These are phyloP conservation scores for Testicularia cyperi DNA, from an alignment of 1,284 basidiomycete species.

Conservation along the genomic window DNA sequence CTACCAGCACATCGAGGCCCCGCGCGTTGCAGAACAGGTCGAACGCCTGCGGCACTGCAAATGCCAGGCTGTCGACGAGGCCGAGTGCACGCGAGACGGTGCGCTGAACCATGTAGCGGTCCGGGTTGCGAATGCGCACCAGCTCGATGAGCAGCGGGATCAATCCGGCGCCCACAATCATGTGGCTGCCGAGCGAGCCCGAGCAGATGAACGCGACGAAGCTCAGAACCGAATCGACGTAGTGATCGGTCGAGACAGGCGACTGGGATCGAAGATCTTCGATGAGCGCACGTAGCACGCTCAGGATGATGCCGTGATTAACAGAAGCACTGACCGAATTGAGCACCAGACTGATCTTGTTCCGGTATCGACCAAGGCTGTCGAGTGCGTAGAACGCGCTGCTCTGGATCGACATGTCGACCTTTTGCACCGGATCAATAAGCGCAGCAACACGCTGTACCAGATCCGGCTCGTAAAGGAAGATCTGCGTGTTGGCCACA, in stretches of 20 bases:
- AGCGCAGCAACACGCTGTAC: constrained; percentile 48
- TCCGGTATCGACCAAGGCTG: constrained; percentile 80
- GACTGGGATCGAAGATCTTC: constrained; percentile 24
- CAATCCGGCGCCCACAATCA: constrained; percentile 95
- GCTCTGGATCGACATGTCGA: constrained; percentile 65
- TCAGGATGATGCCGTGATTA: constrained; percentile 77
- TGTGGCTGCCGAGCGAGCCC: constrained; percentile 79
- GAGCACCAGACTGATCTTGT: constrained; percentile 80
- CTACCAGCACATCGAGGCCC: constrained; percentile 82
- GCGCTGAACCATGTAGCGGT: constrained; percentile 53
- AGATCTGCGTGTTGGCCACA: constrained; percentile 76
- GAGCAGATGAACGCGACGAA: constrained; percentile 86
- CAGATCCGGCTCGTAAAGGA: constrained; percentile 91
- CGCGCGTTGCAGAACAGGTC: constrained; percentile 80
- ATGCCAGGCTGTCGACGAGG: constrained; percentile 87
- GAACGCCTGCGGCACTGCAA: constrained; percentile 84
- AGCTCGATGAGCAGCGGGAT: constrained; percentile 71
- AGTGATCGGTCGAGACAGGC: constrained; percentile 67
- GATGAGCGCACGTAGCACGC: constrained; percentile 42
- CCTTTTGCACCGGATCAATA: constrained; percentile 29
- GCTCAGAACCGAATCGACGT: constrained; percentile 67
- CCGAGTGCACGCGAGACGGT: constrained; percentile 69
- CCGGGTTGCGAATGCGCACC: constrained; percentile 26
- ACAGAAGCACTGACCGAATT: constrained; percentile 90
- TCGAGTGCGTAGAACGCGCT: constrained; percentile 86